Conservation (phyloP, 2,329 filamentous ascomycete species). For the Aspergillus puulaauensis region DNA sequence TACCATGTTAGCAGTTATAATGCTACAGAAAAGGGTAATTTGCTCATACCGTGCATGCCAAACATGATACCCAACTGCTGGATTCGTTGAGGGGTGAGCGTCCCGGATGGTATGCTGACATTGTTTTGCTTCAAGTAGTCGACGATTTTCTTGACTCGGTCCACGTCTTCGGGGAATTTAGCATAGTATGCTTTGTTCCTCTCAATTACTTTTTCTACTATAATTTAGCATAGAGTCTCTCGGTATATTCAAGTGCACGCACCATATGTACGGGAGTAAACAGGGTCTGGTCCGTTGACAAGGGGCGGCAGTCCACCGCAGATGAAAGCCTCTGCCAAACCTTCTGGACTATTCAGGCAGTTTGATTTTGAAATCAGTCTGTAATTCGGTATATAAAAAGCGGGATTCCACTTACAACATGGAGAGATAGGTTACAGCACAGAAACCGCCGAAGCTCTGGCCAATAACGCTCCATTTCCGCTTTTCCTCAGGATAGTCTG, state of each 20-base stretch:
- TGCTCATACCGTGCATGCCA: slow-evolving; percentile 64
- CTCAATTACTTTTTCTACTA: slow-evolving; percentile 59
- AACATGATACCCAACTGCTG: slow-evolving; percentile 76
- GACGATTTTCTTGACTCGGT: slow-evolving; percentile 65
- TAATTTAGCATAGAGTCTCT: slow-evolving; percentile 13
- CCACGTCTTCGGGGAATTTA: slow-evolving; percentile 81
- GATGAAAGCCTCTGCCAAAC: slow-evolving; percentile 77
- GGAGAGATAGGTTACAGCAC: slow-evolving; percentile 78
- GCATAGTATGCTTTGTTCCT: slow-evolving; percentile 77
- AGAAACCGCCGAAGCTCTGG: slow-evolving; percentile 91
- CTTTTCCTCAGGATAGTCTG: slow-evolving; percentile 66
- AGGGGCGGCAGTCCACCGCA: slow-evolving; percentile 82
- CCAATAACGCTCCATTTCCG: slow-evolving; percentile 84
- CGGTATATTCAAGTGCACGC: slow-evolving; percentile 12
- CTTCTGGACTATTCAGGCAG: slow-evolving; percentile 56
- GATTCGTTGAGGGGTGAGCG: slow-evolving; percentile 71
- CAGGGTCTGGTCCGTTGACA: slow-evolving; percentile 67
- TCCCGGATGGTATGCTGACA: slow-evolving; percentile 68
- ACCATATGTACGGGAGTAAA: slow-evolving; percentile 71
- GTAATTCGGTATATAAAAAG: not conserved
- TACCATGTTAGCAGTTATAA: slow-evolving; percentile 12
- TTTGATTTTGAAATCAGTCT: not conserved
- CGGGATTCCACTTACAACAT: slow-evolving; percentile 52
- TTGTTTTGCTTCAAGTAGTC: slow-evolving; percentile 62
- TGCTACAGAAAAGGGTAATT: not conserved